These are phyloP conservation scores for Globisporangium spiculum DNA, from an alignment of 352 stramenopile species.

Conservation along the genomic window DNA sequence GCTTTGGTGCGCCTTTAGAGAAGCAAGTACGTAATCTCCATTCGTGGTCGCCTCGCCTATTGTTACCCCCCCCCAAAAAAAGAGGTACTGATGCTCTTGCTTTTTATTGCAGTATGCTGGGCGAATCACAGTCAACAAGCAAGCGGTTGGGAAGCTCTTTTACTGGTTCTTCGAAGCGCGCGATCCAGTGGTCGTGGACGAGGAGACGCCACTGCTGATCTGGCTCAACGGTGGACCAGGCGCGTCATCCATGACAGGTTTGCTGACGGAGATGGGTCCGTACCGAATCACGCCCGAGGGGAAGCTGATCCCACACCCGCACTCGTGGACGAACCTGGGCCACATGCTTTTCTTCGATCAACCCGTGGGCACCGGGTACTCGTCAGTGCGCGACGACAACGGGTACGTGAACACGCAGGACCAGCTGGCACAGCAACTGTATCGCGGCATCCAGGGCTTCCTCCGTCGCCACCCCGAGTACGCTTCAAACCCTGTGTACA, in stretches of 20 bases:
- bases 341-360: constrained; percentile 88
- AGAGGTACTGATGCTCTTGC: background rate
- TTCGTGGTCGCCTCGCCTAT: background rate
- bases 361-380: constrained; percentile 78
- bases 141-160: constrained; percentile 62
- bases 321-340: constrained; percentile 73
- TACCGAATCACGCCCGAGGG: constrained; percentile 69
- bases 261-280: constrained; percentile 77
- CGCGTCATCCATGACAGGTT: constrained; percentile 74
- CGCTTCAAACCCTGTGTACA: constrained; percentile 50
- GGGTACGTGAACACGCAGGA: constrained; percentile 73
- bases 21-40: constrained; percentile 41
- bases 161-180: constrained; percentile 87
- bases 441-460: constrained; percentile 91
- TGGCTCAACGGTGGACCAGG: constrained; percentile 83
- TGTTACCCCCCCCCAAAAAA: background rate
- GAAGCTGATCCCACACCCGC: constrained; percentile 60
- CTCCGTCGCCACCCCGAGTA: constrained; percentile 86
- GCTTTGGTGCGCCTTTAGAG: constrained; percentile 65
- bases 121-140: constrained; percentile 55
- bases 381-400: constrained; percentile 61
- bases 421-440: constrained; percentile 84
- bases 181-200: constrained; percentile 35
- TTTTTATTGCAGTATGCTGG: constrained; percentile 54
- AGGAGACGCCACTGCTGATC: constrained; percentile 60